phyloP scores from a whole-genome alignment of 2,329 filamentous ascomycete species.

The Colletotrichum neosansevieriae region DNA sequence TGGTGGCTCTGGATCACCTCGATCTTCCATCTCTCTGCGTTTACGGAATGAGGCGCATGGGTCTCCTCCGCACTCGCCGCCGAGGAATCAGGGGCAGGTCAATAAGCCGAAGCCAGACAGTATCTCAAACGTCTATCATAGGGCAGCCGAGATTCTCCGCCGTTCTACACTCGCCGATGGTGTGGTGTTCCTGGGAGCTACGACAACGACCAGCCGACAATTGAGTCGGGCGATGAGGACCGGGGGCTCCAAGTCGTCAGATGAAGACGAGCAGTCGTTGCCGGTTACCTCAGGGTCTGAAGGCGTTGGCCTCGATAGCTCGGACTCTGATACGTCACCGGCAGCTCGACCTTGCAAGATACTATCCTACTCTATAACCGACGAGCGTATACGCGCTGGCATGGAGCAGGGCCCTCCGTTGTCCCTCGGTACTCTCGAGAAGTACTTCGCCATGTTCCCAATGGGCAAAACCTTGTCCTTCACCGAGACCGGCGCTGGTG shows the following conservation, averaged over 20 bases:
- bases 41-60: neutral
- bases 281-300: constrained; percentile 42
- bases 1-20: neutral
- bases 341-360: constrained; percentile 46
- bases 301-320: constrained; percentile 44
- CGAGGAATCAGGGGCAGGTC: neutral
- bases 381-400: constrained; percentile 43
- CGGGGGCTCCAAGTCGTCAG: constrained; percentile 26
- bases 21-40: constrained; percentile 10
- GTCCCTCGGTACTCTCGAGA: constrained; percentile 47
- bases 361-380: constrained; percentile 46
- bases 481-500: constrained; percentile 44
- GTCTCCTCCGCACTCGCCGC: constrained; percentile 11
- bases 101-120: constrained; percentile 41
- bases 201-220: constrained; percentile 40
- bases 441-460: constrained; percentile 48
- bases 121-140: constrained; percentile 45
- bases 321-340: constrained; percentile 47
- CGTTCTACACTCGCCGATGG: constrained; percentile 48
- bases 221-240: constrained; percentile 16
- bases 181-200: constrained; percentile 48
- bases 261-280: constrained; percentile 41
- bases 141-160: constrained; percentile 47
- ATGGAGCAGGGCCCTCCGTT: constrained; percentile 47
- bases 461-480: constrained; percentile 48